A percentile compares a stretch with the other conserved stretches of the same genome.
Evolutionary conservation across 495 filamentous ascomycete genomes (phyloP).

Genomic region (Penicillium ucsense): DNA sequence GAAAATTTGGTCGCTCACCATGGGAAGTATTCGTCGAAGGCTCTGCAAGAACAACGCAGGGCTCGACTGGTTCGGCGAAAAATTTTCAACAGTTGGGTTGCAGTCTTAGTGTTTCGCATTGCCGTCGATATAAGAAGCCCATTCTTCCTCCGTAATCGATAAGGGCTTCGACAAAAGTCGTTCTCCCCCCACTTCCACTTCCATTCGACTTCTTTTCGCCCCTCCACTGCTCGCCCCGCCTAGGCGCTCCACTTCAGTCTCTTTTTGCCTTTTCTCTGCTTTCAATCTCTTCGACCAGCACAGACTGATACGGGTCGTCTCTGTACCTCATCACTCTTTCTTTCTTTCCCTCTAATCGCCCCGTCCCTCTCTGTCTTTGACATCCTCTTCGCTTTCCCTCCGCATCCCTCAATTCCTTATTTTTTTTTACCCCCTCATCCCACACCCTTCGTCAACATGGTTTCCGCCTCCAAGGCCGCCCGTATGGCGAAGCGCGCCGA

Average conservation of each 20-base stretch:
- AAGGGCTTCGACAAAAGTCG: conserved; percentile 25
- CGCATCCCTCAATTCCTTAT: not conserved
- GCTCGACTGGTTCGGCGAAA: not conserved
- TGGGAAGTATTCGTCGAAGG: not conserved
- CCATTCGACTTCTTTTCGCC: conserved; percentile 17
- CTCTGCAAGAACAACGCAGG: not conserved
- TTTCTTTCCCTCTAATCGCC: conserved; percentile 2
- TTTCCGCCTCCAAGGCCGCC: conserved; percentile 96
- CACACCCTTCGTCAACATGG: conserved; percentile 31
- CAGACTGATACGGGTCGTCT: conserved; percentile 4
- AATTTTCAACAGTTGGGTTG: no score
- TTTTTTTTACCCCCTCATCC: conserved; percentile 5
- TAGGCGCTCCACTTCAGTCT: conserved; percentile 29
- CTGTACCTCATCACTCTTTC: conserved; percentile 3
- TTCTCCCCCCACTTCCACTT: conserved; percentile 16
- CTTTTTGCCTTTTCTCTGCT: conserved; percentile 30
- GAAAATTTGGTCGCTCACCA: conserved; percentile 17
- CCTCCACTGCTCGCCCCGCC: conserved; percentile 32
- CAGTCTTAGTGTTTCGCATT: no score
- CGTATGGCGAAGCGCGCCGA: conserved; percentile 89
- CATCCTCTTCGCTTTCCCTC: conserved; percentile 3
- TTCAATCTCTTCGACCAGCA: conserved; percentile 21
- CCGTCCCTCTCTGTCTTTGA: conserved; percentile 2
- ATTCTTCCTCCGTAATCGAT: conserved; percentile 25
- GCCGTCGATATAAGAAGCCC: no score